Evolutionary conservation across 2,329 filamentous ascomycete genomes (phyloP).

Genomic region (Cadophora sp.): DNA sequence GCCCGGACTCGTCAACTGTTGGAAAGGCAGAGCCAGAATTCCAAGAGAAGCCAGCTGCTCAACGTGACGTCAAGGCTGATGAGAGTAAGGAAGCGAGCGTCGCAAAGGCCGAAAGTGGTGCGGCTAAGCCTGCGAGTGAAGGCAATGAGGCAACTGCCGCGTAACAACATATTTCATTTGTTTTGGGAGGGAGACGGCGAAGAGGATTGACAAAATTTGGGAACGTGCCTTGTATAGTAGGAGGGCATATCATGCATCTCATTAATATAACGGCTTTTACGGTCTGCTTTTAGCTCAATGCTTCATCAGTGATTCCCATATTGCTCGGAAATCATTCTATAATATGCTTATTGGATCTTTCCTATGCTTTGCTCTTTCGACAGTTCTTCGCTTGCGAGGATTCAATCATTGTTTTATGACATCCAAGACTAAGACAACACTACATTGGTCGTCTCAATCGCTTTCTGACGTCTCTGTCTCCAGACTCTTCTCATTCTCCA

Average conservation of each 20-base stretch:
- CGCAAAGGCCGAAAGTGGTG: constrained; percentile 48
- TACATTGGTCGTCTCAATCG: not conserved
- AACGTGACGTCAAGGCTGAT: constrained; percentile 53
- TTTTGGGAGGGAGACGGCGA: constrained; percentile 21
- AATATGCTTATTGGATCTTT: no score
- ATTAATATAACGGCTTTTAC: constrained; percentile 13
- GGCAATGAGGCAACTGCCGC: constrained; percentile 59
- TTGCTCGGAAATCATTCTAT: no score
- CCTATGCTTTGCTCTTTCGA: no score
- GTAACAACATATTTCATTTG: constrained; percentile 35
- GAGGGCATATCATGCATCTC: constrained; percentile 7
- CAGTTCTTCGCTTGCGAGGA: not conserved
- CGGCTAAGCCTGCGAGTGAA: constrained; percentile 69
- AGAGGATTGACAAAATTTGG: constrained; percentile 14
- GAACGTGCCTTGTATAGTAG: constrained; percentile 16
- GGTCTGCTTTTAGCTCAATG: constrained; percentile 6
- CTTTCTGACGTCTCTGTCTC: not conserved
- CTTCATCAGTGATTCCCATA: no score
- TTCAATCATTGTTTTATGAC: not conserved
- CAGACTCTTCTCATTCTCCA: not conserved
- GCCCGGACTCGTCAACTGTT: constrained; percentile 64
- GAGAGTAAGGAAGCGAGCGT: constrained; percentile 65
- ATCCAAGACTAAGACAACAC: not conserved
- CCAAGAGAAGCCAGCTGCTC: constrained; percentile 50
- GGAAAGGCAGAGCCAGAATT: constrained; percentile 46